Evolutionary conservation across 2,329 filamentous ascomycete genomes (phyloP).

Genomic region (Plectosphaerella cucumerina): DNA sequence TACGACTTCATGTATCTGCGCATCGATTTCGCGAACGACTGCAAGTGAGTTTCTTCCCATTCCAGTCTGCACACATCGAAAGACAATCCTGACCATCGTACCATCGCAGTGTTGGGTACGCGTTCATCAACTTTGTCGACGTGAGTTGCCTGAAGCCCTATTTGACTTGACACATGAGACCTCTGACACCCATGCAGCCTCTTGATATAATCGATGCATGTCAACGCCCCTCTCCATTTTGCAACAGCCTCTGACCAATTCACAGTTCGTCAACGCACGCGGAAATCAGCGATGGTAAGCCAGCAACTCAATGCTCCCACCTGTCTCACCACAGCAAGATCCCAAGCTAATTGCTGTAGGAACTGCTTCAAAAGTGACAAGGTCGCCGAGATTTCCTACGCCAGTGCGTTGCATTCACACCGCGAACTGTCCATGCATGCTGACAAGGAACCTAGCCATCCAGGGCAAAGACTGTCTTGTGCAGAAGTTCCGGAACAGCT

Average conservation of each 20-base stretch:
- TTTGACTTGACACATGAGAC: constrained; percentile 32
- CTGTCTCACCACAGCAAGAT: too few relatives aligned
- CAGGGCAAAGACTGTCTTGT: constrained; percentile 89
- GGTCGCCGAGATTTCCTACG: constrained; percentile 86
- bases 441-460: constrained; percentile 53
- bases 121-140: constrained; percentile 91
- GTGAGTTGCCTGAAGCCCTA: constrained; percentile 40
- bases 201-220: constrained; percentile 68
- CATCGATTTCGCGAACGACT: constrained; percentile 81
- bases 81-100: too few relatives aligned
- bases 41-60: constrained; percentile 58
- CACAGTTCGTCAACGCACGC: constrained; percentile 67
- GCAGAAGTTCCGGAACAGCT: constrained; percentile 95
- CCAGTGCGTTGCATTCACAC: constrained; percentile 58
- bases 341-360: constrained; percentile 39
- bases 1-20: constrained; percentile 96
- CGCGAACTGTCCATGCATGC: constrained; percentile 4
- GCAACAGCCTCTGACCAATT: neutral
- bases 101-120: constrained; percentile 76
- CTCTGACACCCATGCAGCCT: constrained; percentile 39
- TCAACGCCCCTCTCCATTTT: constrained; percentile 7
- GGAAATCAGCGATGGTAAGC: constrained; percentile 66
- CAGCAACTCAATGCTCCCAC: neutral
- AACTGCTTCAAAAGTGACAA: constrained; percentile 81
- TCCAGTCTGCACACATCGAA: too few relatives aligned